Conservation (phyloP, 257 asterid species). For the Schizonepeta tenuifolia region DNA sequence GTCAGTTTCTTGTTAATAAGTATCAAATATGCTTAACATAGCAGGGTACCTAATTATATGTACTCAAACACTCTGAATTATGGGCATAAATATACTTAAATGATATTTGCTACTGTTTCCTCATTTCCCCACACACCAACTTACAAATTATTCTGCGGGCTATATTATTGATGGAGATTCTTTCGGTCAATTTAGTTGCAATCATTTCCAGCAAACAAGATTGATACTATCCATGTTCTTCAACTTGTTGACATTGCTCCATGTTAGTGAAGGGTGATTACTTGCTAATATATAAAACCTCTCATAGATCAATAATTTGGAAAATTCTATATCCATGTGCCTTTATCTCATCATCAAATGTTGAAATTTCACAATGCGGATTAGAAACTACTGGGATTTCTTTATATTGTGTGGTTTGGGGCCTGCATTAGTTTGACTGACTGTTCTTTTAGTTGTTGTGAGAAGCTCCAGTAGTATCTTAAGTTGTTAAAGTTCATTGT, state of each 20-base stretch:
- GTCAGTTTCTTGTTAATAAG: constrained; percentile 47
- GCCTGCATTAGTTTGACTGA: not conserved
- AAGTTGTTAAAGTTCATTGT: constrained; percentile 29
- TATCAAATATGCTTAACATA: constrained; percentile 25
- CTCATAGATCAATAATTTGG: not conserved
- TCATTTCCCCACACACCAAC: not conserved
- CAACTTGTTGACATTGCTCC: not conserved
- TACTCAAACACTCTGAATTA: not conserved
- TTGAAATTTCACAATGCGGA: constrained; percentile 13
- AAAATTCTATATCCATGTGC: not conserved
- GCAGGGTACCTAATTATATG: not conserved
- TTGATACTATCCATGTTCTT: not conserved
- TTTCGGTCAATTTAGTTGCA: constrained; percentile 4
- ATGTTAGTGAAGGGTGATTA: not conserved
- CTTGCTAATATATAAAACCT: not conserved
- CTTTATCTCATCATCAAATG: not conserved
- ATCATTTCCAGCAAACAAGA: not conserved
- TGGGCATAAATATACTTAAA: not conserved
- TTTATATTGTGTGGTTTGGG: not conserved
- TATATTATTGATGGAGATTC: constrained; percentile 1
- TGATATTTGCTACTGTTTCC: not conserved
- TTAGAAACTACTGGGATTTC: constrained; percentile 13
- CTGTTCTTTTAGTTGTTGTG: constrained; percentile 16
- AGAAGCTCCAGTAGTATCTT: constrained; percentile 31
- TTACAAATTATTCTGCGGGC: not conserved